A percentile compares a stretch with the other conserved stretches of the same genome.
phyloP scores from a whole-genome alignment of 257 asterid genomes.

The Echites panduratus region DNA sequence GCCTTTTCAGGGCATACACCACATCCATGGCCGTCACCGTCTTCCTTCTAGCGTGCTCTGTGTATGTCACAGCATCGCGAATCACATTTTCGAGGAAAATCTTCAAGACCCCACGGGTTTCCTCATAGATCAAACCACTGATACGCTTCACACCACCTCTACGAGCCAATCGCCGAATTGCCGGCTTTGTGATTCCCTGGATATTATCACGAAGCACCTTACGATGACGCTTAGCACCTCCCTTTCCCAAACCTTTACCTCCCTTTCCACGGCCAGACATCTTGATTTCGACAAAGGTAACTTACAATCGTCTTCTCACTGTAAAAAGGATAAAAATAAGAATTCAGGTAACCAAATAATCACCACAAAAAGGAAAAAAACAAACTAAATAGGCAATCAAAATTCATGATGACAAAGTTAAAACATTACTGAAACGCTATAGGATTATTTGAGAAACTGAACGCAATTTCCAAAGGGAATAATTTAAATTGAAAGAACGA shows the following conservation, averaged over 20 bases:
- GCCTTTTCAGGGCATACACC: constrained; percentile 30
- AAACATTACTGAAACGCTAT: not conserved
- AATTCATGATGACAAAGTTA: not conserved
- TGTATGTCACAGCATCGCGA: constrained; percentile 34
- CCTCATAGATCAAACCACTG: constrained; percentile 27
- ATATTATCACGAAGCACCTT: constrained; percentile 32
- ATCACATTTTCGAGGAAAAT: constrained; percentile 30
- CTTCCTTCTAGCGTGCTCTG: constrained; percentile 35
- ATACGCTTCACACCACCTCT: constrained; percentile 38
- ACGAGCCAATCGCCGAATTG: constrained; percentile 31
- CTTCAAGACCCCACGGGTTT: constrained; percentile 33
- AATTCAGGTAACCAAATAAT: not conserved
- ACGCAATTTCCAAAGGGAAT: too few relatives aligned
- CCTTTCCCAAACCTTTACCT: constrained; percentile 34
- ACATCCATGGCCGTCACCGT: constrained; percentile 38
- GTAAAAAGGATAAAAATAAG: too few relatives aligned
- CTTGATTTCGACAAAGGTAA: not conserved
- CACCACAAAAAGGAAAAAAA: not conserved
- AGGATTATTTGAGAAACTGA: not conserved
- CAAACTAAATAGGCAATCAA: not conserved
- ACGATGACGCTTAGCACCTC: constrained; percentile 35
- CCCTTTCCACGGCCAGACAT: constrained; percentile 38
- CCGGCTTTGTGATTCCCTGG: constrained; percentile 33
- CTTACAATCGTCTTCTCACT: not conserved
- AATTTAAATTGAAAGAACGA: too few relatives aligned